Evolutionary conservation across 179 eudicot species (phyloP), one percentile per base, ranked within the genome.

Genomic region (Silene noctiflora): DNA sequence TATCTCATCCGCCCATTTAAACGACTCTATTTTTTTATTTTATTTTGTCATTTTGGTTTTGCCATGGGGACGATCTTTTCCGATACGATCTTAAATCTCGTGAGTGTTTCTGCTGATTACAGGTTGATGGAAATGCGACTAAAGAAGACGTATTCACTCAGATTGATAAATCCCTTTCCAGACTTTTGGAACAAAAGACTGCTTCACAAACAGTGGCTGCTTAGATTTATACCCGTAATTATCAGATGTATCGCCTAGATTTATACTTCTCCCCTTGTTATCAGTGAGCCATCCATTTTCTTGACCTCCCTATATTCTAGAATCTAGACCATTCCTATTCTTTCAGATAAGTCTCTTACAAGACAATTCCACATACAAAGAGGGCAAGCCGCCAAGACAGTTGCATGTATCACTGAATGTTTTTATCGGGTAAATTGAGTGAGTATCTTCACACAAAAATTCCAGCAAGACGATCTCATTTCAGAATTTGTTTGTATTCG

Each of bases 121-220:
- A 94, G 97, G 78, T 94, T 76, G 86, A 94, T 78, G 98, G 98
- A 77, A 87, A 83, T 80, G 84, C 77, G 63, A 58, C 83, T 35
- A 89, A 88, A 75, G 85, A 88, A 24, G 93, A 88, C 61, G 96
- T 94, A 58, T 94, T 89, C 78, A 84, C 88, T 22, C 85, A 91
- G 75, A 91, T 94, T 56, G 96, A 92, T 75, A 78, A 68, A 20
- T 85, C 84, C 9, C 80, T 94, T 71, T 75, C 87, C 24, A 72
- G 89, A 29, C 81, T 87, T 79, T 72, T 85, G 71, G 87, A 83
- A 76, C 78, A 74, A 79, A 84, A 73, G 79, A 75, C 81, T 69
- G 75, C 62, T 71, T 76, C 88, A 75, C 75, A 76, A 77, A 56
- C 86, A 39, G 83, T 80, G 59, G 66, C 82, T 0, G 85, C 80